Evolutionary conservation across 305 asterid species (phyloP), one percentile per base, ranked within the genome.

Genomic region (Coffea humblotiana): DNA sequence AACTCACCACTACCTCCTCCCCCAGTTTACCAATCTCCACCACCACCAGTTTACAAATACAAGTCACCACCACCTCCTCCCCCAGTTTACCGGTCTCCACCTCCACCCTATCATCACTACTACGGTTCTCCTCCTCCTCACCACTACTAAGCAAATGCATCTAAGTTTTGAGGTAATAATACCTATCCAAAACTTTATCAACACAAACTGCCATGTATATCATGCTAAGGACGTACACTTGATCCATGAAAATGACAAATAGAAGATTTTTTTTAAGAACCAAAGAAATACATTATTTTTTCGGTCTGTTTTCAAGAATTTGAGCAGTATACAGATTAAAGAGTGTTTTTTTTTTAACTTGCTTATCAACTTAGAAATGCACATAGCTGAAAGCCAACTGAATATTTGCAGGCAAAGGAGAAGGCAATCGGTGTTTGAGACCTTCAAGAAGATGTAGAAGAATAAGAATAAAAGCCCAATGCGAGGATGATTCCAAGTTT

Each of bases 61-160:
- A 73, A 73, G 27, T 56, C 69, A 10, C 69, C 78, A 7, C 75
- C 75, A 9, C 76, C 76, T 16, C 78, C 78, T 58, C 65, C 43
- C 0, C 29, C 52, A 10, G 32, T 40, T 18, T 29, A 64, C 74
- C 18, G 35, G 0, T 47, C 58, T 2, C 77, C 65, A 25, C 52
- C 80, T 18, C 73, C 74, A 47, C 74, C 74, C 15, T 25, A 56
- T 11, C 76, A 52, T n/a, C 27, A n/a, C 61, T 2, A 47, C 29
- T 71, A 71, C 61, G n/a, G 14, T 27, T 72, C 76, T 47, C 81
- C 75, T 16, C 75, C 75, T 45, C 80, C 68, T 64, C 74, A 43
- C n/a, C 45, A 77, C 51, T 64, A 77, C 73, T 77, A 37, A 76
- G 43, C 48, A 19, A 29, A 8, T 45, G 16, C 52, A 32, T 12